Evolutionary conservation across 495 filamentous ascomycete species (phyloP), one percentile per base, ranked within the genome.

Genomic region (Penicillium verhagenii): DNA sequence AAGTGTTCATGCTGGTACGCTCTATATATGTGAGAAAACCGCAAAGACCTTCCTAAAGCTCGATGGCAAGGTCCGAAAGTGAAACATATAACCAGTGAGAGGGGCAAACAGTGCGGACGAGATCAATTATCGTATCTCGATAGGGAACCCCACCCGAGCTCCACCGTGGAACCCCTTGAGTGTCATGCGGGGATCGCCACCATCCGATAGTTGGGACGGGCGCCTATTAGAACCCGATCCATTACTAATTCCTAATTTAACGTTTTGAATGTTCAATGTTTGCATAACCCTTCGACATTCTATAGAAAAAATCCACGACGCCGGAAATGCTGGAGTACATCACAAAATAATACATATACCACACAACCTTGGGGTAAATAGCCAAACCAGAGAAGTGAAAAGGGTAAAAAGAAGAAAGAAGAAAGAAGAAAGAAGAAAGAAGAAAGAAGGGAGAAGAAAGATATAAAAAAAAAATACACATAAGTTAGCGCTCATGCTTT

Each of bases 101-200:
- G 62, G 54, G 57, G 56, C 37, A 48, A 54, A 48, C 19, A 21
- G 28, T 61, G 44, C 56, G 56, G 43, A 45, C 24, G 52, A 50
- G 48, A 45, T 50, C 6, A 52, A 29, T n/a, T 49, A 20, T 28
- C 42, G n/a, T 29, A 14, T 5, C 20, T 4, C 44, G 40, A 47
- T 40, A 31, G 33, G 46, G 38, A 50, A 50, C 49, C 56, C 45
- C 52, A 52, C 53, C 33, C 24, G 31, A 47, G 38, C 60, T 53
- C 54, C 52, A 54, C 61, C 55, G 40, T 51, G 53, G 59, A 39
- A 26, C 50, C 56, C 24, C 7, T 28, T 26, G 24, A 47, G 35
- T 56, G 45, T 59, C 46, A 26, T 65, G 65, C 74, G 74, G 74
- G 67, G 70, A 78, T 78, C 75, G 75, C 71, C 75, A 75, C 71